These are phyloP conservation scores for Acanthamoeba lenticulata DNA, from an alignment of 208 protist species.

Conservation along the genomic window DNA sequence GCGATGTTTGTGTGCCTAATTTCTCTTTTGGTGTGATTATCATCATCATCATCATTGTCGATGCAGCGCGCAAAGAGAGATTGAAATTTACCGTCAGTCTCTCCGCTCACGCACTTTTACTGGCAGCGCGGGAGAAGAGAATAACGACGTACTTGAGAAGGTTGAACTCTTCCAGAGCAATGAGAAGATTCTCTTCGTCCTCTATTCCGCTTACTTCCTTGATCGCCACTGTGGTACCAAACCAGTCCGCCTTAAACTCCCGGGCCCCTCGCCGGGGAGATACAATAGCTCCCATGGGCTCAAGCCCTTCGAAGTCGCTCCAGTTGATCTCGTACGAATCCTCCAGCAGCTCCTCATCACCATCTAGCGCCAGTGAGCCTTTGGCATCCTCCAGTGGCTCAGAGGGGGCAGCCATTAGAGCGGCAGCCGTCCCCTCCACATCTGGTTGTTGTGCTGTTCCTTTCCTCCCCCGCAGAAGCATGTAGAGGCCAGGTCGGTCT, in stretches of 20 bases:
- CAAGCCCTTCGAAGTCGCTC: not conserved
- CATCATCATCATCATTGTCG: no score
- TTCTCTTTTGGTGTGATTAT: not conserved
- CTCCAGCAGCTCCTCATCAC: not conserved
- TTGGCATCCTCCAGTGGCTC: no score
- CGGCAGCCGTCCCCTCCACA: no score
- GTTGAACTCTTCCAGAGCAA: not conserved
- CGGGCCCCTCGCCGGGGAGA: not conserved
- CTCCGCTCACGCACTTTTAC: no score
- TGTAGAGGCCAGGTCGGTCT: no score
- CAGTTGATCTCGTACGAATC: not conserved
- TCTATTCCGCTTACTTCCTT: not conserved
- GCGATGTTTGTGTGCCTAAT: conserved; percentile 41
- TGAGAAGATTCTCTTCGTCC: not conserved
- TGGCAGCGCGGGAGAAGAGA: not conserved
- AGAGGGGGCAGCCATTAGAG: no score
- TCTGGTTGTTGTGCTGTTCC: no score
- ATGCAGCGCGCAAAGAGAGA: not conserved
- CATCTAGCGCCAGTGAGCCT: no score
- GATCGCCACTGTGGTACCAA: not conserved
- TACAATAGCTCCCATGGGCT: not conserved
- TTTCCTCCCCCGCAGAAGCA: no score
- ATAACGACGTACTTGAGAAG: not conserved
- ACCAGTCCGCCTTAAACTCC: not conserved
- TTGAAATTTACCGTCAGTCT: not conserved